Evolutionary conservation across 2,329 filamentous ascomycete species (phyloP).

Genomic region (Ciborinia camelliae): DNA sequence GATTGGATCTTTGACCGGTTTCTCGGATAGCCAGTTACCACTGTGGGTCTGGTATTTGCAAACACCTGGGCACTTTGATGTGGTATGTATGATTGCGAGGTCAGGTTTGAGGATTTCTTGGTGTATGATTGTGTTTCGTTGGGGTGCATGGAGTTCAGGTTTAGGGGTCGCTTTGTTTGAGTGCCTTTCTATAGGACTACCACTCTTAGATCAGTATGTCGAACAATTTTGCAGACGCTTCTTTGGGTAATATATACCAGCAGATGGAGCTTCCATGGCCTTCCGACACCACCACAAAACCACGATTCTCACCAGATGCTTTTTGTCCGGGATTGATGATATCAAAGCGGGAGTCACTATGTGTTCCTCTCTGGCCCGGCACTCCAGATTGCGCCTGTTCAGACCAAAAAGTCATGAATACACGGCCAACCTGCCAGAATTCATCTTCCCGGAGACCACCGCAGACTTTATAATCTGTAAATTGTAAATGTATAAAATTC

Average conservation of each 20-base stretch:
- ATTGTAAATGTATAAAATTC: not conserved
- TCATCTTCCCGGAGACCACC: not conserved
- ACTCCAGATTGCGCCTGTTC: conserved; percentile 24
- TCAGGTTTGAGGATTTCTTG: no score
- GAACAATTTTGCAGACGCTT: not conserved
- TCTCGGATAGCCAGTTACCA: conserved; percentile 9
- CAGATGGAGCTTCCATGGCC: conserved; percentile 28
- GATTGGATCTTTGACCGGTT: conserved; percentile 26
- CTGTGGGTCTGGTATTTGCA: accelerated
- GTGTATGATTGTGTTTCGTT: conserved; percentile 14
- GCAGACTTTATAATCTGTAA: not conserved
- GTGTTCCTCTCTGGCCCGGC: conserved; percentile 7
- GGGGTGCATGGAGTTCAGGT: conserved; percentile 17
- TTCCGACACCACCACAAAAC: conserved; percentile 29
- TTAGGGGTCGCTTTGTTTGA: conserved; percentile 28
- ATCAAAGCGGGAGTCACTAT: conserved; percentile 19
- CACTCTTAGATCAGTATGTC: not conserved
- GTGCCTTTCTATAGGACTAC: conserved; percentile 31
- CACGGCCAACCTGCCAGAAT: conserved; percentile 29
- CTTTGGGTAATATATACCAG: conserved; percentile 14
- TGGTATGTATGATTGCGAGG: conserved; percentile 16
- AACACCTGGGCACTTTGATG: accelerated
- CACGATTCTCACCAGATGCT: conserved; percentile 29
- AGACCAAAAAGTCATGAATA: conserved; percentile 33
- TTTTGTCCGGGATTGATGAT: conserved; percentile 20